These are phyloP conservation scores for Calocera cornea DNA, from an alignment of 768 basidiomycete genomes.

Conservation along the genomic window DNA sequence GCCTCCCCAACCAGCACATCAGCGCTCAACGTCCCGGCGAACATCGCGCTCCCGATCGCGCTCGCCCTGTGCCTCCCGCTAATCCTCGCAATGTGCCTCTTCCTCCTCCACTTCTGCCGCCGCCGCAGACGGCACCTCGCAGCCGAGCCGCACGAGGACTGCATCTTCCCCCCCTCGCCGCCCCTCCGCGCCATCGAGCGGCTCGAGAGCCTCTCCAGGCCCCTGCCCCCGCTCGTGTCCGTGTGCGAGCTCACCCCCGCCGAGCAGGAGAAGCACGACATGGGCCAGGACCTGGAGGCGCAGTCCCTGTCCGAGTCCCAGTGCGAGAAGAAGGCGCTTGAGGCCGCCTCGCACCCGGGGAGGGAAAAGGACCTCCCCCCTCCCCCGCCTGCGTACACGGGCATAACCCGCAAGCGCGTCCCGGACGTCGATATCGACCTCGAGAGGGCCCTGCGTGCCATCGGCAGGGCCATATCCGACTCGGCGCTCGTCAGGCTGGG, in stretches of 20 bases:
- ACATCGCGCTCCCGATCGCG: background rate
- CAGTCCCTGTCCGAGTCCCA: background rate
- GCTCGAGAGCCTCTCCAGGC: background rate
- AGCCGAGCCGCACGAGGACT: background rate
- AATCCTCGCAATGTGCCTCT: background rate
- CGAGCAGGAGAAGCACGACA: background rate
- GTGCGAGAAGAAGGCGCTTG: too few species aligned
- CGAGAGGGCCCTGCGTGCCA: background rate
- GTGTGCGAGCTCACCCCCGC: background rate
- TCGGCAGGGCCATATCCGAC: background rate
- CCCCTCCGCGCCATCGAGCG: background rate
- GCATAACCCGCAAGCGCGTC: background rate
- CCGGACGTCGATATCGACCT: background rate
- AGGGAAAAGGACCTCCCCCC: too few species aligned
- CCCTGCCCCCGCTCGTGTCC: background rate
- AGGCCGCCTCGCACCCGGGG: too few species aligned
- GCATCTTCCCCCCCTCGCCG: background rate
- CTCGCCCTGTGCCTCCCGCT: background rate
- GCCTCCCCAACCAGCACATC: background rate
- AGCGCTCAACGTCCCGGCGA: background rate
- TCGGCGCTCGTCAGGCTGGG: background rate
- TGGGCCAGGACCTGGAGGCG: background rate
- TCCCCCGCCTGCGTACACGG: background rate
- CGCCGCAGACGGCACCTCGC: background rate
- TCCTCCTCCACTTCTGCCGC: conserved; percentile 1